Base-by-base conservation (phyloP, 2,329 filamentous ascomycete species). In the Hymenoscyphus infarciens region DNA sequence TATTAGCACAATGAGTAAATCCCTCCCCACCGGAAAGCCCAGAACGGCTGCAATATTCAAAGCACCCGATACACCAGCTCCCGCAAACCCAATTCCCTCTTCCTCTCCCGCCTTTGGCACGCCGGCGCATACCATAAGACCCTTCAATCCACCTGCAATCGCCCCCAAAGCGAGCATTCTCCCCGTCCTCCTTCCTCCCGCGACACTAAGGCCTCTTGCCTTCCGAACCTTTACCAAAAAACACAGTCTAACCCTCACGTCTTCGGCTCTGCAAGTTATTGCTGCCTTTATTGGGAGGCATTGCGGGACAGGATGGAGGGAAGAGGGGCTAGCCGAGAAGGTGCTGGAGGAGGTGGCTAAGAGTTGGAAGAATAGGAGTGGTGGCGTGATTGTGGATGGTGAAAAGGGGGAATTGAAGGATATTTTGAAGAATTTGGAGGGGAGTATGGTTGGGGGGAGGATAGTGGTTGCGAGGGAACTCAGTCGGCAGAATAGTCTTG, bases 181-280 rank as follows among this genome's bases (percentile, higher is more conserved):
- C 1, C 92, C 95, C 3, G 95, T 99, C 62, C 82, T 96, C 39
- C 87, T 99, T 4, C 93, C 94, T 3, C 90, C 93, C 0, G 86
- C 92, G 10, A 96, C 91, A 0, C 80, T 99, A 49, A 84, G 96
- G 66, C 94, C 95, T 2, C 82, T 98, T 22, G 96, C 95, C 8
- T 98, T 99, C 73, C 87, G 95, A 56, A 96, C 91, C 0, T 96
- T 99, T 69, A 99, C 95, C 1, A 97, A 97, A 77, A 99, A 98
- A 74, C 92, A 99, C 77, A 96, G 94, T 70, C 81, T 99, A 61
- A 98, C 93, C 0, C 85, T 99, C 60, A 93, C 91, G 7, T 95
- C 94, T 0, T 87, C 92, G 0, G 92, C 95, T 0, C 80, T 99
- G 5, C 88, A 94, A 75, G 86, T 90, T 56, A 82, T 99, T 35